Conservation (phyloP, 306 rosid genomes). For the Cajanus cajan region DNA sequence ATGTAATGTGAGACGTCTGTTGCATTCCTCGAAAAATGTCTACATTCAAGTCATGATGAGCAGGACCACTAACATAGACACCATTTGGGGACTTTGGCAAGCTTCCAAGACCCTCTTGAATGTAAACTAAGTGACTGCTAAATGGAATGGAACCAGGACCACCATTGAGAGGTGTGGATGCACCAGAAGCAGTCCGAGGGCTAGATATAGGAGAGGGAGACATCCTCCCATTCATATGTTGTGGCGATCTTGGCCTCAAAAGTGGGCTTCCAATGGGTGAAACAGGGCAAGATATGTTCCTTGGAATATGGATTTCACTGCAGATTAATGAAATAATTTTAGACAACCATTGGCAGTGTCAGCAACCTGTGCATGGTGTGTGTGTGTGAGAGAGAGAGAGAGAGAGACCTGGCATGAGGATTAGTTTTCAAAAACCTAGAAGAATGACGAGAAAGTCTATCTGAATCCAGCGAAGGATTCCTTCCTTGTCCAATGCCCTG, state of each 20-base stretch:
- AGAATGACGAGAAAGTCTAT: slow-evolving; percentile 80
- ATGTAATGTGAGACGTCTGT: slow-evolving; percentile 52
- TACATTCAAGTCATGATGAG: slow-evolving; percentile 59
- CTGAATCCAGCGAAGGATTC: slow-evolving; percentile 62
- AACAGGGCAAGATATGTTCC: slow-evolving; percentile 88
- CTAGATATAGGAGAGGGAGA: slow-evolving; percentile 95
- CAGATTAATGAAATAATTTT: slow-evolving; percentile 31
- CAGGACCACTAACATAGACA: slow-evolving; percentile 37
- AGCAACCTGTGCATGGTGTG: slow-evolving; percentile 3
- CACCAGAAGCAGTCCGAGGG: slow-evolving; percentile 83
- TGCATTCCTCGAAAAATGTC: slow-evolving; percentile 79
- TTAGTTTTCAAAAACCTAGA: slow-evolving; percentile 61
- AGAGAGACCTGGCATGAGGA: slow-evolving; percentile 60
- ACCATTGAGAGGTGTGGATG: slow-evolving; percentile 77
- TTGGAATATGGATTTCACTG: slow-evolving; percentile 76
- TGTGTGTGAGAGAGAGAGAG: slow-evolving; percentile 8
- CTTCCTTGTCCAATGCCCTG: slow-evolving; percentile 74
- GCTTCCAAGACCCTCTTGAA: slow-evolving; percentile 72
- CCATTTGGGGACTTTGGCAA: slow-evolving; percentile 58
- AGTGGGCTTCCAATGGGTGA: slow-evolving; percentile 96
- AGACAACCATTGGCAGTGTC: slow-evolving; percentile 19
- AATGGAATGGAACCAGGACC: slow-evolving; percentile 73
- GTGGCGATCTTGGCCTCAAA: slow-evolving; percentile 78
- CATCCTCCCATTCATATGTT: slow-evolving; percentile 78
- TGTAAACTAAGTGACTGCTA: slow-evolving; percentile 47